Base-by-base conservation (phyloP, 176 grass and related monocot genomes). In the Triticum turgidum region DNA sequence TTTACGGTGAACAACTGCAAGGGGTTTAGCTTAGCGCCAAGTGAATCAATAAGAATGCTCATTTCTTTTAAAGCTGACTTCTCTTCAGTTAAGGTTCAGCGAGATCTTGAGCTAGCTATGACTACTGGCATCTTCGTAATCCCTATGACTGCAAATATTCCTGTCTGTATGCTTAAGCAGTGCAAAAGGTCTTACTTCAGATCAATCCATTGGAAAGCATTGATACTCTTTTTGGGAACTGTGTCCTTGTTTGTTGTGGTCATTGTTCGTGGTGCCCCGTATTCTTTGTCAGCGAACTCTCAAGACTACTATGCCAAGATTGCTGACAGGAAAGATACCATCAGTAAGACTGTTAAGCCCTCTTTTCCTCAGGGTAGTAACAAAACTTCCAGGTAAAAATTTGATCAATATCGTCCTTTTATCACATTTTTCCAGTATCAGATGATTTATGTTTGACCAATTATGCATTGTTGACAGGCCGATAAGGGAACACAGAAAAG, bases 31-130 rank as follows among this genome's bases (percentile, higher is more conserved):
- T 85, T 98, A 89, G 87, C 83, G 13, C 93, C 96, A 47, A 93
- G 88, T 52, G 90, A 98, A 81, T 95, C 96, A 33, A 82, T 84
- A 87, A 86, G 81, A 45, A 82, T 96, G 71, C 61, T 90, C 52
- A 81, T 98, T 90, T 92, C 86, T 80, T 98, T 94, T 86, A 82
- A 74, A 81, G 69, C 93, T 37, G 92, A 96, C 25, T 96, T 96
- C 67, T 89, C 87, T 80, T 88, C 90, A 73, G 84, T 83, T 80
- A 90, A 89, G 73, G 92, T 98, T 61, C 88, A 94, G 72, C 92
- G 96, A 81, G 93, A 95, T 80, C 91, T 98, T 86, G 93, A 98
- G 90, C 77, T 98, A 73, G 86, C 81, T 72, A 91, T 92, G 81
- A 76, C 86, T 62, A 91, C 91, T 58, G 96, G 93, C 41, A 94